Evolutionary conservation across 2,329 filamentous ascomycete genomes (phyloP), one percentile per base, ranked within the genome.

Genomic region (Alternaria triticimaculans): DNA sequence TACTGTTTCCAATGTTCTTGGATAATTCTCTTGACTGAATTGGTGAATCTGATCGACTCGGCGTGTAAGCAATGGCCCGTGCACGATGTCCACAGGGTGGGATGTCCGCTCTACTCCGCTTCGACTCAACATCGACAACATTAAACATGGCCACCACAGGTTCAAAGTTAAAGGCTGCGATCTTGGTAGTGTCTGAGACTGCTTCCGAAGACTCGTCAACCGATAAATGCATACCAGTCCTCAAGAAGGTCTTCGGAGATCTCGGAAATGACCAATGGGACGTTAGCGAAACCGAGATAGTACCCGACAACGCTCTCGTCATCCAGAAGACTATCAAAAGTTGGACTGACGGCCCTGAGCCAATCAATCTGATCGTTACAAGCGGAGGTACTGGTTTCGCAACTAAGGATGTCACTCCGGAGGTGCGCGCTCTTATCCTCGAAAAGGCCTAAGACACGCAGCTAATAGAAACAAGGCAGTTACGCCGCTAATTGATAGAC

Each of bases 361-460:
- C 84, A 5, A 79, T 90, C 54, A 95, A 97, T 80, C 81, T 98
- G 62, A 87, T 99, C 63, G 80, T 97, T 50, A 95, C 94, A 0
- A 97, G 93, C 7, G 96, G 96, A 21, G 96, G 96, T 3, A 99
- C 96, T 2, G 96, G 96, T 0, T 99, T 99, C 80, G 91, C 96
- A 8, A 84, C 89, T 11, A 88, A 90, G 59, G 96, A 99, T 82
- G 85, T 87, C 45, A 99, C 96, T 0, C 96, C 96, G 3, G 96
- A 98, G 86, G 93, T 94, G 78, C n/a, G 60, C 55, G 26, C 20
- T 25, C 20, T 6, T 6, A 9, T 43, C 15, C 15, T 11, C 11
- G 6, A 14, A 23, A 8, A 25, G 45, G n/a, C 14, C 14, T 15
- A 37, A 23, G 14, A 18, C 51, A 14, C 28, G 41, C 33, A 18